Evolutionary conservation across 2,329 filamentous ascomycete genomes (phyloP).

Genomic region (Botrytis pseudocinerea): DNA sequence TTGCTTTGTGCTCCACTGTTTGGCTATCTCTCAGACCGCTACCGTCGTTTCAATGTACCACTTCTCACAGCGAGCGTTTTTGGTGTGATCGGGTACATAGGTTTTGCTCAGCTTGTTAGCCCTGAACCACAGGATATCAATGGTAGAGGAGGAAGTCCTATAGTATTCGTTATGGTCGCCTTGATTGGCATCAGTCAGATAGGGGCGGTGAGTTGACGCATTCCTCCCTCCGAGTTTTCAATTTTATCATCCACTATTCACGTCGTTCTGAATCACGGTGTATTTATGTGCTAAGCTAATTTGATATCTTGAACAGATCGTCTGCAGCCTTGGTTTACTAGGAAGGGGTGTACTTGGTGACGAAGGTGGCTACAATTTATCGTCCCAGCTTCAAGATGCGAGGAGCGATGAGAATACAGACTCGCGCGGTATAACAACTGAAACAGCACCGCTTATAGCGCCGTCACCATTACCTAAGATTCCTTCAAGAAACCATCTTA

Average conservation of each 20-base stretch:
- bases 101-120: conserved; percentile 73
- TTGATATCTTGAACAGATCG: conserved; percentile 54
- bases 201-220: conserved; percentile 55
- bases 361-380: conserved; percentile 41
- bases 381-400: conserved; percentile 35
- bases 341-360: conserved; percentile 72
- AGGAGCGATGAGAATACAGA: conserved; percentile 12
- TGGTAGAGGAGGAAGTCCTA: conserved; percentile 65
- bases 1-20: conserved; percentile 84
- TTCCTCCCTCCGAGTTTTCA: background rate
- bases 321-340: conserved; percentile 88
- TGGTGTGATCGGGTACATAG: conserved; percentile 75
- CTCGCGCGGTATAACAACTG: conserved; percentile 21
- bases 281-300: background rate
- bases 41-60: conserved; percentile 68
- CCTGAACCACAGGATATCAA: conserved; percentile 69
- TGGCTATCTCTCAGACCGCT: conserved; percentile 76
- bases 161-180: conserved; percentile 74
- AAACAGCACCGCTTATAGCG: conserved; percentile 39
- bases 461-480: conserved; percentile 28
- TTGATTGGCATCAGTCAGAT: conserved; percentile 92
- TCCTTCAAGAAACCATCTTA: conserved; percentile 53
- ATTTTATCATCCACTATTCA: background rate
- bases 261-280: background rate
- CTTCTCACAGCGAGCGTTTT: conserved; percentile 69